phyloP scores from a whole-genome alignment of 306 rosid genomes.

The Fragaria ananassa region DNA sequence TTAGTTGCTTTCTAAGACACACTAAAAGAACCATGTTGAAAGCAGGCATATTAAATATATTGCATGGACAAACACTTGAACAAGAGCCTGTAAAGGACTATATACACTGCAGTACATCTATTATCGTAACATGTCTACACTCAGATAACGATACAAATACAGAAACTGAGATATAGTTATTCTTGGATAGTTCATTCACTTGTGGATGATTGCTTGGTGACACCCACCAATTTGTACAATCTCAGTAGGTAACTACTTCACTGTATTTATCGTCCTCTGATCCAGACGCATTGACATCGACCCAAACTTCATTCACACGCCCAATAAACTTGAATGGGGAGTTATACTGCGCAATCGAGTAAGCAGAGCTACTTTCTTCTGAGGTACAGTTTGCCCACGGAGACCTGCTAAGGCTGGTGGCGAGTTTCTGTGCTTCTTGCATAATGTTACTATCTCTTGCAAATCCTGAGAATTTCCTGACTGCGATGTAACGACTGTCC shows the following conservation, averaged over 20 bases:
- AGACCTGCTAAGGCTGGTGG: constrained; percentile 48
- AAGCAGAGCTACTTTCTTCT: constrained; percentile 37
- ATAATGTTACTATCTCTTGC: constrained; percentile 62
- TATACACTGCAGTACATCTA: background rate
- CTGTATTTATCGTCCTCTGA: constrained; percentile 32
- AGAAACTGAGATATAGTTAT: background rate
- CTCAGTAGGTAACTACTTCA: constrained; percentile 42
- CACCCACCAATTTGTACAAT: background rate
- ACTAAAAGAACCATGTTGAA: background rate
- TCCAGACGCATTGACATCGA: constrained; percentile 46
- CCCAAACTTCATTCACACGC: constrained; percentile 79
- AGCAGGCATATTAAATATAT: background rate
- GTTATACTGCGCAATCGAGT: constrained; percentile 73
- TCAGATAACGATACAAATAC: background rate
- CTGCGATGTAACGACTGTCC: constrained; percentile 53
- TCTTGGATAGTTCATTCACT: background rate
- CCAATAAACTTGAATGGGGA: constrained; percentile 48
- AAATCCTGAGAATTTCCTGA: constrained; percentile 64
- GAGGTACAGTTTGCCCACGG: constrained; percentile 61
- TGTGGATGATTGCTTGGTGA: too few species aligned
- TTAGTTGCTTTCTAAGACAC: background rate
- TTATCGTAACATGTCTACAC: background rate
- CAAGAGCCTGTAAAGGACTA: background rate
- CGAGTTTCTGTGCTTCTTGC: constrained; percentile 70
- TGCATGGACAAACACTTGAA: background rate